Evolutionary conservation across 2,329 filamentous ascomycete species (phyloP).

Genomic region (Calonectria pseudoturangicola): DNA sequence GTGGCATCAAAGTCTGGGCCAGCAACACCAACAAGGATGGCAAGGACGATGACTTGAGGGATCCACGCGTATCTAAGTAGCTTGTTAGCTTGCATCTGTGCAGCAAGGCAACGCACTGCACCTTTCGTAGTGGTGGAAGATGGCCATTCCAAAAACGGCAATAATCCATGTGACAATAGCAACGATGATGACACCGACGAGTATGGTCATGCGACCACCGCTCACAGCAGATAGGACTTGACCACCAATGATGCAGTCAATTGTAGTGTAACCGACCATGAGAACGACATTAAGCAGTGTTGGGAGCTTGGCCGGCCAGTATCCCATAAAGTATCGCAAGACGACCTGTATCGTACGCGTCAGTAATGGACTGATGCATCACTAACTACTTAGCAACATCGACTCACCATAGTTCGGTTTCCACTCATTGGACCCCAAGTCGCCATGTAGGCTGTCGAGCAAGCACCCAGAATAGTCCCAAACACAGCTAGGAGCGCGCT

Average conservation of each 20-base stretch:
- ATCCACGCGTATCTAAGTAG: constrained; percentile 65
- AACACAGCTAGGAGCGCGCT: constrained; percentile 83
- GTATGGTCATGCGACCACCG: constrained; percentile 77
- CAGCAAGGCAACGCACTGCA: constrained; percentile 14
- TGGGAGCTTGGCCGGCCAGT: constrained; percentile 65
- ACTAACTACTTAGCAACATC: background rate
- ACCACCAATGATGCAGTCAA: constrained; percentile 87
- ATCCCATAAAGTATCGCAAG: constrained; percentile 86
- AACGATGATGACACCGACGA: constrained; percentile 85
- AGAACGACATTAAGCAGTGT: constrained; percentile 70
- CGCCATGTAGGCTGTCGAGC: constrained; percentile 85
- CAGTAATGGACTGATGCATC: background rate
- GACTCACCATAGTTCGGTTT: constrained; percentile 81
- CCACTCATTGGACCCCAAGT: constrained; percentile 85
- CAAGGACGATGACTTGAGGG: constrained; percentile 82
- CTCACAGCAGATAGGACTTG: constrained; percentile 87
- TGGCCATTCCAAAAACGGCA: constrained; percentile 74
- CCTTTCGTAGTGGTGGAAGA: constrained; percentile 83
- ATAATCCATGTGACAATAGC: constrained; percentile 82
- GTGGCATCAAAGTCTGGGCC: constrained; percentile 77
- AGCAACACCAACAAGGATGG: constrained; percentile 83
- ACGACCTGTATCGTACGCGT: constrained; percentile 66
- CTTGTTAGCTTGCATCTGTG: constrained; percentile 13
- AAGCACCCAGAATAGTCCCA: constrained; percentile 83
- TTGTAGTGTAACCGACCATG: constrained; percentile 84